Percentiles rank a stretch among this genome's conserved stretches.
These are phyloP conservation scores for Xylaria arbuscula DNA, from an alignment of 2,329 filamentous ascomycete species.

Conservation along the genomic window DNA sequence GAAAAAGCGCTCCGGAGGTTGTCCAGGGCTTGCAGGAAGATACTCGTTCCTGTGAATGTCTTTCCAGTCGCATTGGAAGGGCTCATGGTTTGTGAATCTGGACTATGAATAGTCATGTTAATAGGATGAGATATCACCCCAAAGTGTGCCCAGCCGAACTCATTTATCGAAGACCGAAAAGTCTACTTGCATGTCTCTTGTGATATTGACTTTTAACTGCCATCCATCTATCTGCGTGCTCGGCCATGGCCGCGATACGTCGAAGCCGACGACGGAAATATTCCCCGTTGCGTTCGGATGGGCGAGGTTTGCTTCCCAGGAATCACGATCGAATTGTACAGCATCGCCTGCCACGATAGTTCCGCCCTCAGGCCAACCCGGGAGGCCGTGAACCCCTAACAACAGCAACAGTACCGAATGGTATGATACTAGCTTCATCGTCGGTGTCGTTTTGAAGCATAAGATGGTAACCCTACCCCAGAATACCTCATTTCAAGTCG, in stretches of 20 bases:
- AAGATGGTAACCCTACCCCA: background rate
- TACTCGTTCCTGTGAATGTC: conserved; percentile 47
- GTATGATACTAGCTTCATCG: conserved; percentile 11
- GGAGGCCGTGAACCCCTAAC: conserved; percentile 50
- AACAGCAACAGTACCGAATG: conserved; percentile 5
- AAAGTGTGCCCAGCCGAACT: background rate
- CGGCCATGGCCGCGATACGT: conserved; percentile 58
- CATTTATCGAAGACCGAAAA: background rate
- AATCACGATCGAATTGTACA: conserved; percentile 41
- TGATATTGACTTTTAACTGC: conserved; percentile 46
- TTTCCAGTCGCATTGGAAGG: conserved; percentile 37
- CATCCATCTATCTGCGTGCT: conserved; percentile 61
- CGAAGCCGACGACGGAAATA: conserved; percentile 40
- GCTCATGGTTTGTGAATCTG: conserved; percentile 43
- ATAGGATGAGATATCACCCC: background rate
- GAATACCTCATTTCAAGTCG: conserved; percentile 13
- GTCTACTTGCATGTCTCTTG: conserved; percentile 41
- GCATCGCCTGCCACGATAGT: conserved; percentile 44
- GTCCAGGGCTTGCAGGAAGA: conserved; percentile 42
- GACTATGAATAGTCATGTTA: conserved; percentile 25
- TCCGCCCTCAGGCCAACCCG: conserved; percentile 52
- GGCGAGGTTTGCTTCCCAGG: conserved; percentile 58
- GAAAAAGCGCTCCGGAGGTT: conserved; percentile 31
- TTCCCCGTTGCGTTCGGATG: conserved; percentile 38
- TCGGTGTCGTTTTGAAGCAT: background rate